Conservation (phyloP, 352 stramenopile species). For the Globisporangium iwayamae region DNA sequence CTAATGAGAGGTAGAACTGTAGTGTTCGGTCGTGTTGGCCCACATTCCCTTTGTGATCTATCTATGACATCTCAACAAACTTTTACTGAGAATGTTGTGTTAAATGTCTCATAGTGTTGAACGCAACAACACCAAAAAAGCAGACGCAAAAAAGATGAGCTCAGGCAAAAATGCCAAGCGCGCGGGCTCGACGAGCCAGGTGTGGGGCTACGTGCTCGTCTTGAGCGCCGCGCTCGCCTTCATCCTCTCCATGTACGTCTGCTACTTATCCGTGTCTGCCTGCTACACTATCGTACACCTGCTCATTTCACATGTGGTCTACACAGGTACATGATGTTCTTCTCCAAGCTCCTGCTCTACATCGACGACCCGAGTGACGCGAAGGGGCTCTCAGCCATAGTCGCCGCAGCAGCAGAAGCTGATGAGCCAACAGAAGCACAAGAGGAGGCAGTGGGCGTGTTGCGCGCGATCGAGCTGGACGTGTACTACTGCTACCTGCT, state of each 20-base stretch:
- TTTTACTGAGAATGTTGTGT: background rate
- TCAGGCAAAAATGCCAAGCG: slow-evolving; percentile 24
- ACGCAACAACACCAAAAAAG: background rate
- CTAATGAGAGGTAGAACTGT: too few species aligned
- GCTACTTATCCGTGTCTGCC: too few species aligned
- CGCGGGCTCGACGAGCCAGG: slow-evolving; percentile 64
- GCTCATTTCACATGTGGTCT: background rate
- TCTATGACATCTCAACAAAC: too few species aligned
- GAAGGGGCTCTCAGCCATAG: slow-evolving; percentile 7
- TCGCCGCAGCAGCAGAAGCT: background rate
- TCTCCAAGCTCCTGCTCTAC: slow-evolving; percentile 52
- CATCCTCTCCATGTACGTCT: slow-evolving; percentile 54
- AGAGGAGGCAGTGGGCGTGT: slow-evolving; percentile 16
- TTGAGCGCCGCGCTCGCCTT: slow-evolving; percentile 44
- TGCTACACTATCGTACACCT: background rate
- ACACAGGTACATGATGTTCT: slow-evolving; percentile 67
- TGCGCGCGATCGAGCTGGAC: slow-evolving; percentile 52
- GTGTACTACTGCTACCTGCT: slow-evolving; percentile 81
- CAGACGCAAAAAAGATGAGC: background rate
- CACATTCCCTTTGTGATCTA: too few species aligned
- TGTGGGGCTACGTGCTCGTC: slow-evolving; percentile 81
- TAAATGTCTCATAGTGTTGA: background rate
- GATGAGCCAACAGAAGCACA: background rate
- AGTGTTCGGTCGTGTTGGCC: too few species aligned
- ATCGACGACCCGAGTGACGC: slow-evolving; percentile 13